Evolutionary conservation across 495 filamentous ascomycete genomes (phyloP).

Genomic region (Halenospora varia): DNA sequence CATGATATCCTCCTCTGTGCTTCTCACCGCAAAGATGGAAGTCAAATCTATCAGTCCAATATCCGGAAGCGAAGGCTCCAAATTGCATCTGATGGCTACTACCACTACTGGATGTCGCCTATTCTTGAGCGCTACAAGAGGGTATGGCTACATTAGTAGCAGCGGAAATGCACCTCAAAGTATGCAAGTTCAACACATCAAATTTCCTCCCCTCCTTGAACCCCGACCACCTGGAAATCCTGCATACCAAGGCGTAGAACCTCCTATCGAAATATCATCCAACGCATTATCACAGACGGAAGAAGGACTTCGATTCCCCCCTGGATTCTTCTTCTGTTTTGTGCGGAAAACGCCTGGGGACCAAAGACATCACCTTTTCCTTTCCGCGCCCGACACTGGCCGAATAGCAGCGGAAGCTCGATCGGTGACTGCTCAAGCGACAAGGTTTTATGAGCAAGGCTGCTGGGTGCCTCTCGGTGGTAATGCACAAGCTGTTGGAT

Average conservation of each 20-base stretch:
- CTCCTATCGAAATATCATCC: constrained; percentile 38
- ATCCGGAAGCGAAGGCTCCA: constrained; percentile 70
- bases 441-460: constrained; percentile 64
- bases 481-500: constrained; percentile 68
- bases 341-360: constrained; percentile 48
- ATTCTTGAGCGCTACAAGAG: constrained; percentile 83
- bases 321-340: constrained; percentile 88
- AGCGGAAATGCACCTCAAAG: constrained; percentile 73
- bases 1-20: constrained; percentile 64
- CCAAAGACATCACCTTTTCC: constrained; percentile 65
- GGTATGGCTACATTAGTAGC: constrained; percentile 64
- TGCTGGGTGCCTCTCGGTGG: constrained; percentile 70
- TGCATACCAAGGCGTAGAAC: constrained; percentile 26
- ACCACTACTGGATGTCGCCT: constrained; percentile 88
- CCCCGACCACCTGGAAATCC: constrained; percentile 26
- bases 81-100: constrained; percentile 84
- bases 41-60: constrained; percentile 86
- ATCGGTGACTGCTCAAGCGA: constrained; percentile 43
- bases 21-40: constrained; percentile 60
- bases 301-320: constrained; percentile 66
- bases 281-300: constrained; percentile 48
- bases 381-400: constrained; percentile 83
- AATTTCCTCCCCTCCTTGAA: constrained; percentile 70
- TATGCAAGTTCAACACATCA: constrained; percentile 95
- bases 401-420: constrained; percentile 61